Conservation (phyloP, 2,329 filamentous ascomycete species). For the Falciphora oryzae region DNA sequence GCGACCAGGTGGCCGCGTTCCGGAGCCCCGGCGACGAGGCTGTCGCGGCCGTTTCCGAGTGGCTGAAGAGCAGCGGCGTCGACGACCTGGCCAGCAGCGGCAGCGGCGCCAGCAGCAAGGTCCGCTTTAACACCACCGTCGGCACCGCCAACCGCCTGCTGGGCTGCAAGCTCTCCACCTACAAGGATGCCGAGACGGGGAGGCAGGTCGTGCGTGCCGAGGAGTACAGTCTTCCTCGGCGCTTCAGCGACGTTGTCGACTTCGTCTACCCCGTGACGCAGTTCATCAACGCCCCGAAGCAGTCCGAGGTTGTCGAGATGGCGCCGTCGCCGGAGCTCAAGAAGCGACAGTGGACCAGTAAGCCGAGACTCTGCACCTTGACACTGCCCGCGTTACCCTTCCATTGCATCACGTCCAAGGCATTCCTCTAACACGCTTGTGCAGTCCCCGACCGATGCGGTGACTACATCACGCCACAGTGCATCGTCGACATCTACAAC, state of each 20-base stretch:
- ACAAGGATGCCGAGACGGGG: conserved; percentile 36
- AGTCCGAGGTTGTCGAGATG: conserved; percentile 17
- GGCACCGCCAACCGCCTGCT: conserved; percentile 49
- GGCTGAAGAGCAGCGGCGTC: conserved; percentile 49
- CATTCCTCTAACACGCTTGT: not conserved
- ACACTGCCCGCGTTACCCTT: too few relatives aligned
- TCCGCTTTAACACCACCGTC: conserved; percentile 50
- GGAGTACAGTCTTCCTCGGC: conserved; percentile 56
- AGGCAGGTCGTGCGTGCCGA: conserved; percentile 43
- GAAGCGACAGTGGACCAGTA: not conserved
- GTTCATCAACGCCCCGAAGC: conserved; percentile 40
- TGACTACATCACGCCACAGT: conserved; percentile 41
- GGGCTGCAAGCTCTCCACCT: conserved; percentile 51
- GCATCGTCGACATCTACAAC: conserved; percentile 43
- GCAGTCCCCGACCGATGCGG: too few relatives aligned
- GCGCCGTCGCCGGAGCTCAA: conserved; percentile 11
- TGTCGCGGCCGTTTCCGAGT: conserved; percentile 43
- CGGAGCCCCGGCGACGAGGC: conserved; percentile 45
- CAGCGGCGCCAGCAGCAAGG: conserved; percentile 55
- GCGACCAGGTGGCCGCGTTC: conserved; percentile 49
- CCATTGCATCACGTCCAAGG: too few relatives aligned
- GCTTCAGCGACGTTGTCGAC: conserved; percentile 48
- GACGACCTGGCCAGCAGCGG: conserved; percentile 27
- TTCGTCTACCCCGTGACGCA: conserved; percentile 61
- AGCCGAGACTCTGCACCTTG: too few relatives aligned